Percentiles rank a stretch among this genome's conserved stretches.
phyloP scores from a whole-genome alignment of 169 alveolate genomes.

The Sarcocystis neurona region DNA sequence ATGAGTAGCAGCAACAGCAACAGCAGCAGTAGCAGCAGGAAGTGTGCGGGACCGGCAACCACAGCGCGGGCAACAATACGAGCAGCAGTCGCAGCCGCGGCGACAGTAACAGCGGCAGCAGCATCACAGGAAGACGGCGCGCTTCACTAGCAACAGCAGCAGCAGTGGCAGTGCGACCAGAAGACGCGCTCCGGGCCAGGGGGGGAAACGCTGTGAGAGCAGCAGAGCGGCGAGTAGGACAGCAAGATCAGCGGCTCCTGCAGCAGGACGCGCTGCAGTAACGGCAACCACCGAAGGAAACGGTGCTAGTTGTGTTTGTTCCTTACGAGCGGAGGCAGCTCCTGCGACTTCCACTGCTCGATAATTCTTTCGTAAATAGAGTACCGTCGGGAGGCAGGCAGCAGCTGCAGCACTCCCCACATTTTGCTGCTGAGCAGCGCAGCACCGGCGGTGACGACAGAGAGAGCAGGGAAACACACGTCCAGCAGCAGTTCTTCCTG shows the following conservation, averaged over 20 bases:
- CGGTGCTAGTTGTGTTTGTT: no score
- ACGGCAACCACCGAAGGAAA: no score
- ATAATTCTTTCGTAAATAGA: conserved; percentile 32
- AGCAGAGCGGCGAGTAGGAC: no score
- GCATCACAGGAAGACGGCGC: background rate
- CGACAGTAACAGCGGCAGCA: background rate
- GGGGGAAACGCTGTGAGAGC: no score
- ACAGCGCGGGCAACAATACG: background rate
- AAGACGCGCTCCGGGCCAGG: no score
- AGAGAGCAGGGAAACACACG: conserved; percentile 42
- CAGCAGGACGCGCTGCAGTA: background rate
- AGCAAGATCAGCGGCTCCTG: background rate
- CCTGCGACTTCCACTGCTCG: conserved; percentile 6
- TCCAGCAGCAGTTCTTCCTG: conserved; percentile 42
- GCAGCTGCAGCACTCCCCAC: conserved; percentile 21
- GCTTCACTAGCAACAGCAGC: no score
- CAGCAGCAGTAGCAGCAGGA: background rate
- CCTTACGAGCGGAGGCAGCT: conserved; percentile 34
- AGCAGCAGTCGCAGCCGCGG: background rate
- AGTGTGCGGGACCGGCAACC: no score
- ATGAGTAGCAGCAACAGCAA: no score
- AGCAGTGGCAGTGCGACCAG: no score
- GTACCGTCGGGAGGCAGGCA: conserved; percentile 50
- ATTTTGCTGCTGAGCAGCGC: conserved; percentile 16
- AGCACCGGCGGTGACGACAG: conserved; percentile 46